A percentile compares a stretch with the other conserved stretches of the same genome.
Conservation (phyloP, 257 asterid species). For the Nicotiana otophora region DNA sequence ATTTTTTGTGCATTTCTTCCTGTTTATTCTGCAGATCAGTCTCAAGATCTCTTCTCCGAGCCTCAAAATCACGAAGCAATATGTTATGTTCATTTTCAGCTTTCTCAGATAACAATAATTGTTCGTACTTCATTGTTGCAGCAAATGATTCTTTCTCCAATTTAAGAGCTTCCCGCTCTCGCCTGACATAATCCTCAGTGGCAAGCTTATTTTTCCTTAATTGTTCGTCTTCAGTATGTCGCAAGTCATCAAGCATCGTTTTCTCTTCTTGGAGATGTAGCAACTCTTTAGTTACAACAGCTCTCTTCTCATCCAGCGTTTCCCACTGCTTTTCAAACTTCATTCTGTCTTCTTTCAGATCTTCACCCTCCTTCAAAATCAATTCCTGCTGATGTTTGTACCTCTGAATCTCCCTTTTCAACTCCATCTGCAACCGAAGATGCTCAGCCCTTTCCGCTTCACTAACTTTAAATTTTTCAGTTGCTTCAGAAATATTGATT, state of each 20-base stretch:
- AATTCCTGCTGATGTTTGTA: conserved; percentile 40
- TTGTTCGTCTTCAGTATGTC: conserved; percentile 39
- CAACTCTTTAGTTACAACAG: conserved; percentile 35
- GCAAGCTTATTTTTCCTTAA: conserved; percentile 50
- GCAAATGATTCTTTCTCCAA: conserved; percentile 67
- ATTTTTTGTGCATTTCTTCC: conserved; percentile 49
- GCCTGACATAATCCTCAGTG: conserved; percentile 40
- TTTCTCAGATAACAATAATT: conserved; percentile 41
- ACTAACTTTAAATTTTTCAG: conserved; percentile 41
- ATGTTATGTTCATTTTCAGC: conserved; percentile 39
- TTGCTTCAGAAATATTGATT: conserved; percentile 40
- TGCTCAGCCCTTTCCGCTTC: conserved; percentile 56
- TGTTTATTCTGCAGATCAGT: conserved; percentile 53
- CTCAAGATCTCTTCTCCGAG: conserved; percentile 53
- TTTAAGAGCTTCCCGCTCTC: conserved; percentile 62
- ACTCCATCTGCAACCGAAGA: conserved; percentile 40
- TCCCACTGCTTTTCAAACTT: conserved; percentile 89
- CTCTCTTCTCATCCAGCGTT: conserved; percentile 65
- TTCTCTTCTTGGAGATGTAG: conserved; percentile 49
- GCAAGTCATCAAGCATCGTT: conserved; percentile 34
- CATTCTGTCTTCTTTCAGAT: conserved; percentile 55
- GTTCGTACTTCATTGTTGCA: conserved; percentile 60
- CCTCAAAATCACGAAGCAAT: conserved; percentile 51
- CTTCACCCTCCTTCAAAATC: conserved; percentile 56
- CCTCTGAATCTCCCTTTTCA: conserved; percentile 68